Conservation (phyloP, 768 basidiomycete species). For the Clavulina sp. region DNA sequence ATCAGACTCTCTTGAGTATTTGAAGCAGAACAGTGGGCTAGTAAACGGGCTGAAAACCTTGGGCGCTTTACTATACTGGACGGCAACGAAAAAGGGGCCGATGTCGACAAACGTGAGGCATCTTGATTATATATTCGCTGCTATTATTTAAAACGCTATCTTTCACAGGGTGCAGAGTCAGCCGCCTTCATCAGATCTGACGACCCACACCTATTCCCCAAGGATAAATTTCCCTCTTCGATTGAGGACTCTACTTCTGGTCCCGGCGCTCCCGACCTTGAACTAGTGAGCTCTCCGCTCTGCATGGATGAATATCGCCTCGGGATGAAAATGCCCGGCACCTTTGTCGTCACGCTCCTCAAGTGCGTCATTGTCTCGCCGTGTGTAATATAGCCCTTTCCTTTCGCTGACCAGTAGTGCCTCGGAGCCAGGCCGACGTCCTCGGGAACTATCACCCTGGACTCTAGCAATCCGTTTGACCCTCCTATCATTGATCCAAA, state of each 20-base stretch:
- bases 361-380: background rate
- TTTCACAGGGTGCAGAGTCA: slow-evolving; percentile 17
- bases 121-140: no score
- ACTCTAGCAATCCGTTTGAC: background rate
- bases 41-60: background rate
- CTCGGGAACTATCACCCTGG: background rate
- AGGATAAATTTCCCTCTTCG: background rate
- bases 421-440: background rate
- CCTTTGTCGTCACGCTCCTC: background rate
- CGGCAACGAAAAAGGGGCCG: background rate
- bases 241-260: slow-evolving; percentile 5
- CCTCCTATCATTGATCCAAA: background rate
- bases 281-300: slow-evolving; percentile 2
- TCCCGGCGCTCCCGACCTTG: slow-evolving; percentile 7
- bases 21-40: background rate
- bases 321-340: background rate
- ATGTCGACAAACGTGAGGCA: background rate
- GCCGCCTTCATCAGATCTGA: slow-evolving; percentile 21
- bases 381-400: background rate
- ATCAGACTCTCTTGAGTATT: background rate
- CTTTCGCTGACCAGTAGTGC: background rate
- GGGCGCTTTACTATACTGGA: background rate
- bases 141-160: no score
- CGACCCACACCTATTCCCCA: slow-evolving; percentile 17
- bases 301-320: background rate